Evolutionary conservation across 2,329 filamentous ascomycete species (phyloP), one percentile per base, ranked within the genome.

Genomic region (Aspergillus ibericus): DNA sequence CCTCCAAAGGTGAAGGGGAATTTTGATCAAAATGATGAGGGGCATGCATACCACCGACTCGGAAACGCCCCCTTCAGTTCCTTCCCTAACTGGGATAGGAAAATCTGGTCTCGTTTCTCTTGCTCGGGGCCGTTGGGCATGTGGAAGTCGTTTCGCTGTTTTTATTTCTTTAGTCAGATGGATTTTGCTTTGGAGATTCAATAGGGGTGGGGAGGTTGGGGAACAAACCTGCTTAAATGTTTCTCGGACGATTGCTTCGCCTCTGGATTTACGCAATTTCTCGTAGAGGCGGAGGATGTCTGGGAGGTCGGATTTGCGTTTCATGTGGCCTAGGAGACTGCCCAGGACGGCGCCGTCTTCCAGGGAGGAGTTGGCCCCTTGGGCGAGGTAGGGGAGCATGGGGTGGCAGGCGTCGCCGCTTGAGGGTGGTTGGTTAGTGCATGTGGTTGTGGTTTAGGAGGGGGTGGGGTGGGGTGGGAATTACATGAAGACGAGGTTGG

Each of bases 331-430:
- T 0, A 90, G 73, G 1, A 89, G 66, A 0, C 80, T 76, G 0
- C 87, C 88, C 0, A 90, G 73, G 0, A 88, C 85, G 0, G 87
- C 86, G 0, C 87, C 88, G 54, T 91, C 88, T 67, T 91, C 88
- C 1, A 91, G 77, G 0, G 84, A 83, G 0, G 82, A 86, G 67
- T 89, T 89, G 13, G 88, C 88, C 0, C 88, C 87, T 70, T 86
- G 88, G 0, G 84, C 87, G 27, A 86, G 77, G 62, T 85, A 84
- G 3, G 85, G 85, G 2, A 88, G 74, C 85, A 87, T 87, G 0
- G 85, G 83, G 67, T 88, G 86, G 59, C 85, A 88, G 1, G 83
- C 78, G 63, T 88, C 86, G 5, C 86, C 86, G 1, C 69, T 72
- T 40, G 18, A 12, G 7, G 10, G 56, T 36, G 18, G 20, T 59